These are phyloP conservation scores for Incumbomyces lentus DNA, from an alignment of 2,329 filamentous ascomycete species.

Conservation along the genomic window DNA sequence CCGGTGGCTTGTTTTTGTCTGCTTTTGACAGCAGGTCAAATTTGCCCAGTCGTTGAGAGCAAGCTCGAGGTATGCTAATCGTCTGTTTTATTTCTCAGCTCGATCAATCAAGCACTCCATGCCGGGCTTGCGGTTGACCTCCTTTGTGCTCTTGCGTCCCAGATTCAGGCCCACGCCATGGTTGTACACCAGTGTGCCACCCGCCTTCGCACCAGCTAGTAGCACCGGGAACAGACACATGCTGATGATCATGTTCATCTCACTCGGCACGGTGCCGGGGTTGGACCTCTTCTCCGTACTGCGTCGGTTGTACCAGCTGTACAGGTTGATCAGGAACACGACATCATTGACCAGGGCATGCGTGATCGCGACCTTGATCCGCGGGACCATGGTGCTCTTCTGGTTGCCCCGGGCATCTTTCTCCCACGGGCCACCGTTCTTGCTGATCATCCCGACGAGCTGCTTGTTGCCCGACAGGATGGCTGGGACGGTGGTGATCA, in stretches of 20 bases:
- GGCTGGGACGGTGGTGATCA: slow-evolving; percentile 19
- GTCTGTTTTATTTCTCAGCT: background rate
- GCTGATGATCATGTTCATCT: slow-evolving; percentile 18
- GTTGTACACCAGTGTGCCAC: slow-evolving; percentile 18
- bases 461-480: slow-evolving; percentile 22
- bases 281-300: slow-evolving; percentile 16
- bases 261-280: slow-evolving; percentile 14
- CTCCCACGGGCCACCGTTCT: slow-evolving; percentile 22
- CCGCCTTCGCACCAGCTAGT: slow-evolving; percentile 16
- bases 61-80: no score
- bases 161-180: slow-evolving; percentile 20
- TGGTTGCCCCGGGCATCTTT: slow-evolving; percentile 18
- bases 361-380: slow-evolving; percentile 20
- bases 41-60: no score
- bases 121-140: slow-evolving; percentile 7
- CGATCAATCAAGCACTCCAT: slow-evolving; percentile 6
- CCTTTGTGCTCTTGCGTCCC: slow-evolving; percentile 17
- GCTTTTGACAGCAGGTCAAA: no score
- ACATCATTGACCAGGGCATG: slow-evolving; percentile 20
- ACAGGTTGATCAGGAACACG: slow-evolving; percentile 18
- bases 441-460: slow-evolving; percentile 20
- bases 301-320: slow-evolving; percentile 19
- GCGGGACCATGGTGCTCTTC: slow-evolving; percentile 20
- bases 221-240: slow-evolving; percentile 14
- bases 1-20: no score